These are phyloP conservation scores for Rhynchospora breviuscula DNA, from an alignment of 176 grass and related monocot species.

Conservation along the genomic window DNA sequence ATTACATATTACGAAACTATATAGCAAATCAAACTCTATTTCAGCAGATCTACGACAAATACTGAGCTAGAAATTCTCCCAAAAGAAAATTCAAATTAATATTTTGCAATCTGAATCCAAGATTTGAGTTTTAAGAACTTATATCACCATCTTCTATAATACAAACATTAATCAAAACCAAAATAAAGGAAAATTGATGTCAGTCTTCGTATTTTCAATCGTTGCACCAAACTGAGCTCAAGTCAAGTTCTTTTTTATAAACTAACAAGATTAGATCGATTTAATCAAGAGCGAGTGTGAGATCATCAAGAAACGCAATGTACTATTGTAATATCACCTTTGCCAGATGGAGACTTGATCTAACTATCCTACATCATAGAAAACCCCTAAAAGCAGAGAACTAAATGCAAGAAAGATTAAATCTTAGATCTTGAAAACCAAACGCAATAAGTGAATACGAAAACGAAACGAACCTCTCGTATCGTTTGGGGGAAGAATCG, in stretches of 20 bases:
- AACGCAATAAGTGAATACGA: neutral
- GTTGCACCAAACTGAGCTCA: neutral
- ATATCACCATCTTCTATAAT: neutral
- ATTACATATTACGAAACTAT: neutral
- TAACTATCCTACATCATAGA: neutral
- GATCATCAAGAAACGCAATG: neutral
- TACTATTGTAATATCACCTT: neutral
- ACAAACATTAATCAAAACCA: neutral
- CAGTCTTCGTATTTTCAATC: neutral
- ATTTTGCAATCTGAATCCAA: neutral
- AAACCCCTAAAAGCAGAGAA: neutral
- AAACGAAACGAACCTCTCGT: neutral
- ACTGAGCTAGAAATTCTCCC: neutral
- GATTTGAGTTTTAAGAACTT: neutral
- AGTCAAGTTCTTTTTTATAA: neutral
- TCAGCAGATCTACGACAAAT: neutral
- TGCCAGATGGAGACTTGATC: neutral
- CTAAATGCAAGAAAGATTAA: neutral
- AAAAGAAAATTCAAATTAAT: neutral
- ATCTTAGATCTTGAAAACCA: neutral
- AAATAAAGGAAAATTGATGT: neutral
- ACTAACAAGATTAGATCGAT: neutral
- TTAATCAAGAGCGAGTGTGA: neutral
- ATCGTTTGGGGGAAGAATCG: neutral
- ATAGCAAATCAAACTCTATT: neutral